Evolutionary conservation across 306 rosid species (phyloP).

Genomic region (Sophora flavescens): DNA sequence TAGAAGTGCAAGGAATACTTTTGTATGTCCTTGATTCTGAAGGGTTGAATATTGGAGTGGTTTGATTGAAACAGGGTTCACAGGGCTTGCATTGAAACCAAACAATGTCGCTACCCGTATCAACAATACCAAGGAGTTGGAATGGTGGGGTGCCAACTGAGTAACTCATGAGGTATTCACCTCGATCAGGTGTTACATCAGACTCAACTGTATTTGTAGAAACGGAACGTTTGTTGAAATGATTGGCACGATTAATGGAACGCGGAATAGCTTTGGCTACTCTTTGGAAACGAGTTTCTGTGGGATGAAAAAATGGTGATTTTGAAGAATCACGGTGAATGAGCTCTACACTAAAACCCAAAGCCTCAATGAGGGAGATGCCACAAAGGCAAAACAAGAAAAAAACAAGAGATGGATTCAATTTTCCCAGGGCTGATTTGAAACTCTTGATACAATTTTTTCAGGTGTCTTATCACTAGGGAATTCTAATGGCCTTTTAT

Average conservation of each 20-base stretch:
- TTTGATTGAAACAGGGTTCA: constrained; percentile 44
- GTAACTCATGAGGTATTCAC: constrained; percentile 53
- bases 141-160: constrained; percentile 56
- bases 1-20: background rate
- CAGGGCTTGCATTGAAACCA: constrained; percentile 70
- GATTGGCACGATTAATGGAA: constrained; percentile 31
- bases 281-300: constrained; percentile 42
- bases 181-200: background rate
- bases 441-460: too few relatives aligned
- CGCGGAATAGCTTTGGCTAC: constrained; percentile 51
- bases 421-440: background rate
- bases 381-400: background rate
- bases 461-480: too few relatives aligned
- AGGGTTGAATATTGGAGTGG: constrained; percentile 48
- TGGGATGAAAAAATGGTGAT: constrained; percentile 54
- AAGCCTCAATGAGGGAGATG: background rate
- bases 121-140: constrained; percentile 45
- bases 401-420: background rate
- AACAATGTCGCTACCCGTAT: constrained; percentile 62
- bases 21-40: constrained; percentile 44
- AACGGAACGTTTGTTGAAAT: background rate
- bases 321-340: constrained; percentile 63
- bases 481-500: too few relatives aligned
- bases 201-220: background rate
- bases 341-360: constrained; percentile 50